Evolutionary conservation across 768 basidiomycete species (phyloP), one percentile per base, ranked within the genome.

Genomic region (Suillus placidus): DNA sequence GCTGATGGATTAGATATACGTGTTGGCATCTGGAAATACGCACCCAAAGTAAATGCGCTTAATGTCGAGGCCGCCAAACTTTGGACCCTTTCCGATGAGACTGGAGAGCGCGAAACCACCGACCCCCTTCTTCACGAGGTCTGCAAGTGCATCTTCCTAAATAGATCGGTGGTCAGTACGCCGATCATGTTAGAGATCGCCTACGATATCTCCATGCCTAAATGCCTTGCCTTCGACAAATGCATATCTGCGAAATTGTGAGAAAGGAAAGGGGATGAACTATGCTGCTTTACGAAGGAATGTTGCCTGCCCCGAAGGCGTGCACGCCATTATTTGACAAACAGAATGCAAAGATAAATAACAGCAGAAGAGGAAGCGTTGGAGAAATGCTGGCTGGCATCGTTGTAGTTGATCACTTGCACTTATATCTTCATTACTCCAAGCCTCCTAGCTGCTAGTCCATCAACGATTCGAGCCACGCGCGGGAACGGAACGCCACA

Each of bases 221-320:
- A 92, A 93, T 1, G 92, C 92, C 68, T 84, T 87, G 45, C 91
- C 93, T 75, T 96, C 94, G 77, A 96, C 85, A 75, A 90, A 96
- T 7, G 92, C 89, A 73, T 88, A 93, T 26, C 91, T 91, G 67
- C 10, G 49, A 45, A 37, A 65, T 65, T 37, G n/a, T 42, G 60
- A 20, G 40, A 55, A 14, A 34, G 18, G 10, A 26, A 30, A 16
- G 12, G 12, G 14, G 16, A 38, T 45, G 14, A 4, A 52, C 30
- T 6, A 3, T 18, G 38, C 18, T 42, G 56, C 76, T 83, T 71
- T 75, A 89, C 82, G 85, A 85, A 43, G 93, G 93, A 71, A 96
- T 95, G 72, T 95, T 94, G 47, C 94, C 94, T 61, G 90, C 89
- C n/a, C 89, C 90, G 68, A 92, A 93, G 7, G 89, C 91, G 72